Conservation (phyloP, 2,329 filamentous ascomycete species). For the Drechslerella coelobrocha region DNA sequence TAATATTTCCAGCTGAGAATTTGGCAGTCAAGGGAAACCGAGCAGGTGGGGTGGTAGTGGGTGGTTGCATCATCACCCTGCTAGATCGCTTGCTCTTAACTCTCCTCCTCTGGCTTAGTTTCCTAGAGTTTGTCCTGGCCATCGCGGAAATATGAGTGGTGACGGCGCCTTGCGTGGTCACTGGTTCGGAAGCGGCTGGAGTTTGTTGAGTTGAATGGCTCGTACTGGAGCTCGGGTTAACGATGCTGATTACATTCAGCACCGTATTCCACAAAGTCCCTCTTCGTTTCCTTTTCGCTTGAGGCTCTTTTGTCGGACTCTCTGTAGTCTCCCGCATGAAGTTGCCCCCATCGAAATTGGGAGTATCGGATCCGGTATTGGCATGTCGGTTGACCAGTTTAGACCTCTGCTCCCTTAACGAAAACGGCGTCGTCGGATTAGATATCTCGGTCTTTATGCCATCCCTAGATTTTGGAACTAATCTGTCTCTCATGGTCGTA, state of each 20-base stretch:
- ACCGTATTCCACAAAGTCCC: conserved; percentile 39
- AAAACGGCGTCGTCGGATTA: conserved; percentile 9
- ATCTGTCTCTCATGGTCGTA: conserved; percentile 18
- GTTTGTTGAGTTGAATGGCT: conserved; percentile 11
- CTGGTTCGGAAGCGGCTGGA: conserved; percentile 4
- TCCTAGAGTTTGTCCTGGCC: conserved; percentile 30
- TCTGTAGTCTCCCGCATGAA: conserved; percentile 14
- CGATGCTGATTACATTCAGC: conserved; percentile 41
- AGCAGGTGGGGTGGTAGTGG: conserved; percentile 3
- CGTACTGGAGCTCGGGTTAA: conserved; percentile 23
- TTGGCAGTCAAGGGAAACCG: conserved; percentile 30
- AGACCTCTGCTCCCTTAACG: conserved; percentile 19
- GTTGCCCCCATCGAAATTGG: conserved; percentile 39
- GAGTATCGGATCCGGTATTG: conserved; percentile 41
- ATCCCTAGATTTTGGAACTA: conserved; percentile 34
- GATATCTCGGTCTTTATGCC: conserved; percentile 42
- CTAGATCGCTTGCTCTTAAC: conserved; percentile 36
- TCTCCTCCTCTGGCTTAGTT: conserved; percentile 37
- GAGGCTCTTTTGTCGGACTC: conserved; percentile 24
- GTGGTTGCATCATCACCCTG: conserved; percentile 38
- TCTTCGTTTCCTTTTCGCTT: conserved; percentile 37
- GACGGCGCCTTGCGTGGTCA: conserved; percentile 14
- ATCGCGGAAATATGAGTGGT: conserved; percentile 40
- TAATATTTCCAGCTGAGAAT: conserved; percentile 42
- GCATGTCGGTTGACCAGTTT: conserved; percentile 47